Evolutionary conservation across 2,329 filamentous ascomycete genomes (phyloP).

Genomic region (Calonectria fujianensis): DNA sequence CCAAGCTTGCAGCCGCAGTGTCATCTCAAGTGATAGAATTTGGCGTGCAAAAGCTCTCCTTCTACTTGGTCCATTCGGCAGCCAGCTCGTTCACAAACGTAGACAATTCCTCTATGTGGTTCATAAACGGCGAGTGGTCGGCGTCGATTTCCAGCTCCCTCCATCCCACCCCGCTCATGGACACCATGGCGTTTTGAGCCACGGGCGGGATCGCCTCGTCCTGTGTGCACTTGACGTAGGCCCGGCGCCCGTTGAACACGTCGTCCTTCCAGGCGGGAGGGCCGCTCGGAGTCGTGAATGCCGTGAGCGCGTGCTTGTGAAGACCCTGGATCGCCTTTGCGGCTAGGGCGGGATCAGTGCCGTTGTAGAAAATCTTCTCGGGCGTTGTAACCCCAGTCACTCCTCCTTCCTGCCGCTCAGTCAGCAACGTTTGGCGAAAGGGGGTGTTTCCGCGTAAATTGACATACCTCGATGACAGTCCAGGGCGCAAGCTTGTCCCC

Average conservation of each 20-base stretch:
- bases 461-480: slow-evolving; percentile 18
- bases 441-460: too few relatives aligned
- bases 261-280: slow-evolving; percentile 40
- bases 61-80: slow-evolving; percentile 19
- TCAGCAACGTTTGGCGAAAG: neutral
- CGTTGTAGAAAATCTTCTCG: slow-evolving; percentile 59
- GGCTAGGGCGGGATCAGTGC: slow-evolving; percentile 6
- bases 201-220: slow-evolving; percentile 31
- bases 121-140: slow-evolving; percentile 41
- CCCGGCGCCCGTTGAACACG: slow-evolving; percentile 36
- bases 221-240: slow-evolving; percentile 38
- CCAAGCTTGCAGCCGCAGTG: neutral
- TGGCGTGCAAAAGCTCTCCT: neutral
- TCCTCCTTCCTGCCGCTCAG: slow-evolving; percentile 1
- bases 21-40: neutral
- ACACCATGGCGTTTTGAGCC: slow-evolving; percentile 33
- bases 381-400: slow-evolving; percentile 62
- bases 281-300: slow-evolving; percentile 26
- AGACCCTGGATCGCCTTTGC: slow-evolving; percentile 13
- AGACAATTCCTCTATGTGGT: slow-evolving; percentile 17
- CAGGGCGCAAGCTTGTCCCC: slow-evolving; percentile 22
- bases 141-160: slow-evolving; percentile 36
- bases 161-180: slow-evolving; percentile 25
- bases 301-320: slow-evolving; percentile 25
- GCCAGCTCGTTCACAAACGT: slow-evolving; percentile 33